phyloP scores from a whole-genome alignment of 2,329 filamentous ascomycete species.

The Arachnomyces sp. region DNA sequence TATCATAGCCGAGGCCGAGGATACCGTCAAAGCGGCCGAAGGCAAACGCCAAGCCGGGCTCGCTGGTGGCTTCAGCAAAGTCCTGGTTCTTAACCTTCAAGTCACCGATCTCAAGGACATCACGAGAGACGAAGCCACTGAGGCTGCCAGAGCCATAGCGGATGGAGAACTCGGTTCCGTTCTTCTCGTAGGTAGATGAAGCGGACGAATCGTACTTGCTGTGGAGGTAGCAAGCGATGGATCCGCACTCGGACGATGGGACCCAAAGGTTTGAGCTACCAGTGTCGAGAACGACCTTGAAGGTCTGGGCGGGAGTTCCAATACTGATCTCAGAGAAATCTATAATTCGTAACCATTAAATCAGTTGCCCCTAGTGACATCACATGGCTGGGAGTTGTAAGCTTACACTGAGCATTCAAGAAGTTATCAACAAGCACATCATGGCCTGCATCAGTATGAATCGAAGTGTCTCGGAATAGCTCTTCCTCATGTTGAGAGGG shows the following conservation, averaged over 20 bases:
- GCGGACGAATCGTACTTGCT: slow-evolving; percentile 87
- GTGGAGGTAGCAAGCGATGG: slow-evolving; percentile 97
- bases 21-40: slow-evolving; percentile 98
- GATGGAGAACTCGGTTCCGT: slow-evolving; percentile 87
- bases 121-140: slow-evolving; percentile 87
- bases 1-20: slow-evolving; percentile 86
- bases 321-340: slow-evolving; percentile 96
- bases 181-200: slow-evolving; percentile 88
- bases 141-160: slow-evolving; percentile 91
- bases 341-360: slow-evolving; percentile 31
- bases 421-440: slow-evolving; percentile 92
- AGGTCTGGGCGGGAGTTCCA: slow-evolving; percentile 83
- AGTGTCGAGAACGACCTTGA: slow-evolving; percentile 98
- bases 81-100: slow-evolving; percentile 80
- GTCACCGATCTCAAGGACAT: slow-evolving; percentile 80
- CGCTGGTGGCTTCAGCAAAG: slow-evolving; percentile 91
- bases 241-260: slow-evolving; percentile 79
- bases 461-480: slow-evolving; percentile 69
- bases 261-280: slow-evolving; percentile 99
- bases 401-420: slow-evolving; percentile 94
- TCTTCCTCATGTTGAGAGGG: slow-evolving; percentile 62
- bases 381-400: neutral
- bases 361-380: neutral
- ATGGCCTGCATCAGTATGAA: slow-evolving; percentile 61
- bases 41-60: slow-evolving; percentile 94